These are phyloP conservation scores for Cucurbita ficifolia DNA, from an alignment of 306 rosid species.

Conservation along the genomic window DNA sequence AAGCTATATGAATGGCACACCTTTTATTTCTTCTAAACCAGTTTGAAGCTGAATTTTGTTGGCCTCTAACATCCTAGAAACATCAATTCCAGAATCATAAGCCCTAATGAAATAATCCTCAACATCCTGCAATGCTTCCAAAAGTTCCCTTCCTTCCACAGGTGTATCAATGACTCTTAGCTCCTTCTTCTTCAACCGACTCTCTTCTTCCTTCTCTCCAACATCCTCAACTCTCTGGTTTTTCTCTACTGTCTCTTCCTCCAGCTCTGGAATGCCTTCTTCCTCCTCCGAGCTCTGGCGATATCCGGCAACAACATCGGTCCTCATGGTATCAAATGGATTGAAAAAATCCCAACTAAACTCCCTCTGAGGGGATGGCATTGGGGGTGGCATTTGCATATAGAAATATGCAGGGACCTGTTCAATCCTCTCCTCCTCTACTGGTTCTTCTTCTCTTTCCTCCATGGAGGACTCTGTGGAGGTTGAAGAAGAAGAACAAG, in stretches of 20 bases:
- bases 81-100: conserved; percentile 61
- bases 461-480: conserved; percentile 51
- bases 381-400: conserved; percentile 67
- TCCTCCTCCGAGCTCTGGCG: conserved; percentile 70
- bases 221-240: conserved; percentile 19
- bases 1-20: conserved; percentile 21
- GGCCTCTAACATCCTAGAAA: conserved; percentile 87
- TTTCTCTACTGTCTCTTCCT: conserved; percentile 34
- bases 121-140: conserved; percentile 78
- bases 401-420: conserved; percentile 47
- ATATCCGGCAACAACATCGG: conserved; percentile 50
- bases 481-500: conserved; percentile 27
- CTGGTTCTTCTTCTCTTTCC: conserved; percentile 34
- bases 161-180: conserved; percentile 55
- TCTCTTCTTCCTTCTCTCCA: conserved; percentile 25
- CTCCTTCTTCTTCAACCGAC: conserved; percentile 33
- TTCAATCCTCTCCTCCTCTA: conserved; percentile 17
- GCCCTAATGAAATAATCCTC: conserved; percentile 66
- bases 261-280: conserved; percentile 95
- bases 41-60: conserved; percentile 64
- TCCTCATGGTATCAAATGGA: conserved; percentile 60
- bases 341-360: conserved; percentile 94
- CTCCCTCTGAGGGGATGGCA: conserved; percentile 72
- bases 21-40: conserved; percentile 79
- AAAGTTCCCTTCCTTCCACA: conserved; percentile 67